Evolutionary conservation across 2,329 filamentous ascomycete genomes (phyloP).

Genomic region (Fusarium sp.): DNA sequence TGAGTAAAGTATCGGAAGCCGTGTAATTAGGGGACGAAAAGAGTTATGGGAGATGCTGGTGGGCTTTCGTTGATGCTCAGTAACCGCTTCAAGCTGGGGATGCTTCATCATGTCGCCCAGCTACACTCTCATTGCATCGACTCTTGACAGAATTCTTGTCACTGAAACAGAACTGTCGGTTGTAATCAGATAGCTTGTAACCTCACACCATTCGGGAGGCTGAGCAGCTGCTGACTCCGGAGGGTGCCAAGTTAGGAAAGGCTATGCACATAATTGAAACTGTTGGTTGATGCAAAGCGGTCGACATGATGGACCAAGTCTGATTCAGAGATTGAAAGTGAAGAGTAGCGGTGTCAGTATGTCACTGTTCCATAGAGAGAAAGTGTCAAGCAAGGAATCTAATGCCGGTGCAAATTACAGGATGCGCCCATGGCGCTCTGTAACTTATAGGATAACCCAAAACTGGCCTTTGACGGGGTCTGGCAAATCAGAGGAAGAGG

Average conservation of each 20-base stretch:
- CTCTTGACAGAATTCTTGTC: neutral
- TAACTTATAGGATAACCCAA: neutral
- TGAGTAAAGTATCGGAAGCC: neutral
- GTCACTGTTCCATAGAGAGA: neutral
- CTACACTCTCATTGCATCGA: neutral
- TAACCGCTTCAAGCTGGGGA: neutral
- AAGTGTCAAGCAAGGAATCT: neutral
- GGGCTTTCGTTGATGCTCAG: neutral
- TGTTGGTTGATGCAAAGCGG: neutral
- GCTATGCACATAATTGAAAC: neutral
- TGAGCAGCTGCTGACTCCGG: neutral
- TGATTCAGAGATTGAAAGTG: neutral
- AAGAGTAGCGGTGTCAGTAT: neutral
- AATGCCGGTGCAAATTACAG: constrained; percentile 21
- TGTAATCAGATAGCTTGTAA: neutral
- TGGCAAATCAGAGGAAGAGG: constrained; percentile 10
- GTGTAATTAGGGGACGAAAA: constrained; percentile 8
- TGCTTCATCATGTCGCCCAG: neutral
- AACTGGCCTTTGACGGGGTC: neutral
- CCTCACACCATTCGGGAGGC: neutral
- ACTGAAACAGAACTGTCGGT: neutral
- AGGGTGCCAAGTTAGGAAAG: neutral
- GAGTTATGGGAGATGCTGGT: neutral
- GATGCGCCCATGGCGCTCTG: constrained; percentile 1
- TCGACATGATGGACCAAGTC: neutral